Evolutionary conservation across 306 rosid species (phyloP).

Genomic region (Rubus idaeus): DNA sequence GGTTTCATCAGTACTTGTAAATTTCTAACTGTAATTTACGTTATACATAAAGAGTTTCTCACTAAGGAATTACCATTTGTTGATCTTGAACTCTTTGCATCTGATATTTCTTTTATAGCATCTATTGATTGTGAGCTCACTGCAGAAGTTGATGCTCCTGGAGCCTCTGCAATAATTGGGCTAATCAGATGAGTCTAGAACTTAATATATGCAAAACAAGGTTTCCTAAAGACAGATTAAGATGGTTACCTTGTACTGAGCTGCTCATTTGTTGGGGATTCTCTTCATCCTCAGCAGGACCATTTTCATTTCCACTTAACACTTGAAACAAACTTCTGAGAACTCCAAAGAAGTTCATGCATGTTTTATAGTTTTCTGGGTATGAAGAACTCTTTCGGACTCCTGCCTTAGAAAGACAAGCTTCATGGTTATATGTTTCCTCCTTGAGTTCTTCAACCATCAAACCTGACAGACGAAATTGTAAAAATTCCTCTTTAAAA

Average conservation of each 20-base stretch:
- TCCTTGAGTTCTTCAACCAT: constrained; percentile 13
- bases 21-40: background rate
- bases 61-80: background rate
- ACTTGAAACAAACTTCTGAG: constrained; percentile 5
- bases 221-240: background rate
- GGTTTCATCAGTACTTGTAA: background rate
- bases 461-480: constrained; percentile 11
- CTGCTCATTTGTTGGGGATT: constrained; percentile 6
- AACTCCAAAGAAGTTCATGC: constrained; percentile 19
- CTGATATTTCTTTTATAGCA: background rate
- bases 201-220: background rate
- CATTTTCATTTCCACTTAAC: constrained; percentile 10
- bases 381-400: background rate
- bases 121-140: background rate
- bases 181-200: background rate
- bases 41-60: background rate
- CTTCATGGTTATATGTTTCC: constrained; percentile 4
- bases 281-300: constrained; percentile 16
- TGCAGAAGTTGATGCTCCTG: constrained; percentile 5
- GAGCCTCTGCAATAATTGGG: constrained; percentile 9
- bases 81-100: background rate
- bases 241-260: constrained; percentile 8
- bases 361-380: constrained; percentile 26
- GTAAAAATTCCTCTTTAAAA: background rate
- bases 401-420: background rate